These are phyloP conservation scores for Rhizoclosmatium sp. DNA, from an alignment of 192 early-diverging fungal genomes.

Conservation along the genomic window DNA sequence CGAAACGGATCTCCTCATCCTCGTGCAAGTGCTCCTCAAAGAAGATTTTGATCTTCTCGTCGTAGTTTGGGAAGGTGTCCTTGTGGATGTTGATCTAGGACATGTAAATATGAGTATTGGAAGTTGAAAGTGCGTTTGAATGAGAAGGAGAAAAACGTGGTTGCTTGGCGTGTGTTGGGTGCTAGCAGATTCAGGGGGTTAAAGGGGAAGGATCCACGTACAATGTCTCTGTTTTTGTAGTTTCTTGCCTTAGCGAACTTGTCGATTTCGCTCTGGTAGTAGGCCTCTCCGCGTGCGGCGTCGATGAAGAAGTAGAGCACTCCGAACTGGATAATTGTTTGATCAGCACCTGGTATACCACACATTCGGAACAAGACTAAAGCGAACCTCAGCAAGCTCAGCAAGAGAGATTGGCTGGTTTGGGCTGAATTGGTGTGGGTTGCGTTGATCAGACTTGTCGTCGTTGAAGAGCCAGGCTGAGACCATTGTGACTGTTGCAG, in stretches of 20 bases:
- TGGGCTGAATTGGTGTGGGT: constrained; percentile 73
- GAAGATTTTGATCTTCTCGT: constrained; percentile 91
- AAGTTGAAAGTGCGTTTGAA: too few species aligned
- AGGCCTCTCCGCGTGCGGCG: constrained; percentile 50
- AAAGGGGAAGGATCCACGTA: constrained; percentile 36
- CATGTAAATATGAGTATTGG: too few species aligned
- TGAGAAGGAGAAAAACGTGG: too few species aligned
- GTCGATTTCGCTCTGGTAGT: constrained; percentile 67
- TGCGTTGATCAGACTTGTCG: constrained; percentile 5
- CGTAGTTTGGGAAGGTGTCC: constrained; percentile 84
- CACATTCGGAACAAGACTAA: not conserved
- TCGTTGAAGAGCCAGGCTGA: constrained; percentile 4
- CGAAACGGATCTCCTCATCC: constrained; percentile 84
- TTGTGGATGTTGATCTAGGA: constrained; percentile 80
- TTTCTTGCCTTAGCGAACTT: constrained; percentile 71
- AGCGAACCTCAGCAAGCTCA: constrained; percentile 57
- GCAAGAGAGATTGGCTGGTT: constrained; percentile 68
- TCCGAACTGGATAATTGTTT: constrained; percentile 52
- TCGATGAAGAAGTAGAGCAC: constrained; percentile 77
- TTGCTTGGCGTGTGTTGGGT: too few species aligned
- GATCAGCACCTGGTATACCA: too few species aligned
- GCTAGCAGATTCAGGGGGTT: not conserved
- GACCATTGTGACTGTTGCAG: not conserved
- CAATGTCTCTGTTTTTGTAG: constrained; percentile 93
- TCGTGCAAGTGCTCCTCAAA: constrained; percentile 75